These are phyloP conservation scores for Solanum sejunctum DNA, from an alignment of 257 asterid genomes.

Conservation along the genomic window DNA sequence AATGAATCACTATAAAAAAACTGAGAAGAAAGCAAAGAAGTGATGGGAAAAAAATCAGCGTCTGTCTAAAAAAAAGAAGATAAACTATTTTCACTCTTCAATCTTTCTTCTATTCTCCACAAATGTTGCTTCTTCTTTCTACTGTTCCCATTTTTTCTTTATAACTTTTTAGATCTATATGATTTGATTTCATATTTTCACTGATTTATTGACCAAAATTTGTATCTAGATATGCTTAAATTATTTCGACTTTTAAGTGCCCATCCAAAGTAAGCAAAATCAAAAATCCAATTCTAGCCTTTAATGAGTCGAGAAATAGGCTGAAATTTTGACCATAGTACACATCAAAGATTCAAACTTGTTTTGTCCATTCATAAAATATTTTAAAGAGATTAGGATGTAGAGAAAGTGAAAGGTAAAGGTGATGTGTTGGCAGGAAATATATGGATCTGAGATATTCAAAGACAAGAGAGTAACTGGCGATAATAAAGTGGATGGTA, in stretches of 20 bases:
- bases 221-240: no score
- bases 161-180: no score
- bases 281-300: neutral
- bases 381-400: neutral
- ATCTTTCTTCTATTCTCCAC: no score
- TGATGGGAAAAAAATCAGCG: no score
- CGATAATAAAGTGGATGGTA: conserved; percentile 6
- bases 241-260: neutral
- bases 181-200: no score
- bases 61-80: no score
- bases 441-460: neutral
- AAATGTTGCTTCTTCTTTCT: no score
- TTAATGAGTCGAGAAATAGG: neutral
- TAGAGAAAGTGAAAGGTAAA: neutral
- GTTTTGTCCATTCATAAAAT: neutral
- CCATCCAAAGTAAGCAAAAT: neutral
- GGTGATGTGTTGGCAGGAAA: neutral
- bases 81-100: no score
- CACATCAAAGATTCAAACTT: neutral
- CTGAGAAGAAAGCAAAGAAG: no score
- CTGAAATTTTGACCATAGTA: neutral
- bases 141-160: no score
- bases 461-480: neutral
- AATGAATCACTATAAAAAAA: no score
- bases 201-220: no score